Evolutionary conservation across 768 basidiomycete genomes (phyloP), one percentile per base, ranked within the genome.

Genomic region (Xerocomellus amylosporus): DNA sequence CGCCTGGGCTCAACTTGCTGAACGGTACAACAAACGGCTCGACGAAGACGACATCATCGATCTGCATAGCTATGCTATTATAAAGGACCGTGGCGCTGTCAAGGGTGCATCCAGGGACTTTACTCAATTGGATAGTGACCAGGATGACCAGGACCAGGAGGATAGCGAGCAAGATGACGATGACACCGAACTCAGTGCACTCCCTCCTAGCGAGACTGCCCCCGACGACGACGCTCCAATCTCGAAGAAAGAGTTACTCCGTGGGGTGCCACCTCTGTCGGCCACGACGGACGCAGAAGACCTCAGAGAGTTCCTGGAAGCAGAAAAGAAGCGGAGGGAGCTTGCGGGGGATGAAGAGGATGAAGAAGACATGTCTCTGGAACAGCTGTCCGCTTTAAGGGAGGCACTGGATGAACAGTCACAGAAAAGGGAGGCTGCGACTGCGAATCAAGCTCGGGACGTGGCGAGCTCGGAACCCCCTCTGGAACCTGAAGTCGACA

Each of bases 11-110:
- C 75, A 80, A 48, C 80, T 92, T 4, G 88, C 81, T 4, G 82
- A 86, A 45, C 80, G 87, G 24, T 87, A 90, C 64, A 77, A 79
- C 33, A 77, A 81, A 47, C 77, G 78, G 41, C 71, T 89, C 37
- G 87, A 88, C 59, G 85, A 91, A 63, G 90, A 92, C 68, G 90
- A 93, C 66, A 85, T 91, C 43, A 75, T 92, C 31, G 86, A 91
- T 63, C 72, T 93, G 3, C 72, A 75, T 51, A 83, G 81, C 12
- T 79, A 77, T 12, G 68, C 79, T 56, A 75, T 92, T 39, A 73
- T 88, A 54, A 83, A 81, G 61, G 87, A 92, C 67, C 80, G 87
- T 54, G 90, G 90, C 2, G 78, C 88, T 4, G 71, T 88, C 39
- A 79, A 81, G 43, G 60, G 63, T 15, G 69, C 75, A 15, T 63